Base-by-base conservation (phyloP, 2,329 filamentous ascomycete species). In the Trichoderma oligosporum region DNA sequence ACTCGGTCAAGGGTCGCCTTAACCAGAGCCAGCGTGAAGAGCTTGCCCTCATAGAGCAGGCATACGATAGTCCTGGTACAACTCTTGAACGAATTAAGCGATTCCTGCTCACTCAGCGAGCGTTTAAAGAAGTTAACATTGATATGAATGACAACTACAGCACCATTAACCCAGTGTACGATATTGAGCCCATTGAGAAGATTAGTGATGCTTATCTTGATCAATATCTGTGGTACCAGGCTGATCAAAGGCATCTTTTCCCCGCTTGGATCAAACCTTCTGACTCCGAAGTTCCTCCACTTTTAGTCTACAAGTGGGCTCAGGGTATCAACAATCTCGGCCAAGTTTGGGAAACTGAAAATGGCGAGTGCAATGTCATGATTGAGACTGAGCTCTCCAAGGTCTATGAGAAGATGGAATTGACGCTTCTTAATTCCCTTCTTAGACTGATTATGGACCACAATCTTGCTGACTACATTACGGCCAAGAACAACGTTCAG, bases 81-180 rank as follows among this genome's bases (percentile, higher is more conserved):
- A 97, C 94, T 0, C 73, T 99, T 58, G 93, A 96, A 62, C 83
- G 94, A 58, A 99, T 99, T 76, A 99, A 99, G 80, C 88, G 94
- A 47, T 97, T 97, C 79, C 78, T 99, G 61, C 83, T 99, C 42
- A 99, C 95, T 0, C 94, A 99, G 70, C 85, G 94, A 71, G 94
- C 95, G 1, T 99, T 99, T 82, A 99, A 99, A 76, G 94, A 99
- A 74, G 94, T 99, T 42, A 94, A 93, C 56, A 99, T 99, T 64
- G 94, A 99, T 70, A 99, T 99, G 94, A 99, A 99, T 72, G 94
- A 99, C 76, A 99, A 99, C 69, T 99, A 99, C 76, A 97, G 86
- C 78, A 93, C 91, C 16, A 99, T 99, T 78, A 99, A 99, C 69
- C 95, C 94, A 0, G 94, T 99, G 1, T 99, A 99, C 70, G 94